These are phyloP conservation scores for Aspergillus terreus DNA, from an alignment of 2,329 filamentous ascomycete species.

Conservation along the genomic window DNA sequence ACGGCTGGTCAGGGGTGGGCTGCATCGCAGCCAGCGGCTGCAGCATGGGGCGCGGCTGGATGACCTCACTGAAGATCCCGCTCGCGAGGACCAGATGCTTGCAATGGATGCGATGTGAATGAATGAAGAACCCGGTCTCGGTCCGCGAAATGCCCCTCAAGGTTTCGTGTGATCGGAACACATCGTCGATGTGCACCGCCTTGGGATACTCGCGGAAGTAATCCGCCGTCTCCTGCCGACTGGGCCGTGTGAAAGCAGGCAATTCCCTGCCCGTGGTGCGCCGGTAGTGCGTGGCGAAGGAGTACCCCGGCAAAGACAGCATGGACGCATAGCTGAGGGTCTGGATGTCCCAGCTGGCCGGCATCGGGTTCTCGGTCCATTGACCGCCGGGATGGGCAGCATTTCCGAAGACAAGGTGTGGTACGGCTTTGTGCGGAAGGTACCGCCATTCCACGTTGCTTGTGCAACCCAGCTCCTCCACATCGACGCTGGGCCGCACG, in stretches of 20 bases:
- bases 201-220: slow-evolving; percentile 55
- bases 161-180: slow-evolving; percentile 42
- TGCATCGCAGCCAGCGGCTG: slow-evolving; percentile 41
- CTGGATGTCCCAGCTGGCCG: slow-evolving; percentile 54
- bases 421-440: slow-evolving; percentile 48
- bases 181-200: slow-evolving; percentile 49
- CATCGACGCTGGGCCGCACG: slow-evolving; percentile 56
- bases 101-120: slow-evolving; percentile 51
- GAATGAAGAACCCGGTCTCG: slow-evolving; percentile 47
- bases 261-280: slow-evolving; percentile 38
- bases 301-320: slow-evolving; percentile 58
- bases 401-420: slow-evolving; percentile 54
- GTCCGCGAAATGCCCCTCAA: slow-evolving; percentile 44
- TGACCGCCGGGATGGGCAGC: slow-evolving; percentile 53
- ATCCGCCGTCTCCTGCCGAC: slow-evolving; percentile 51
- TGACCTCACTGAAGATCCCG: slow-evolving; percentile 55
- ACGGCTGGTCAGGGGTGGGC: slow-evolving; percentile 30
- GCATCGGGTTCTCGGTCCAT: slow-evolving; percentile 54
- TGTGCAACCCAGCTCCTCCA: slow-evolving; percentile 48
- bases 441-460: slow-evolving; percentile 55
- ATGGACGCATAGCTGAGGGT: slow-evolving; percentile 61
- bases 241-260: slow-evolving; percentile 54
- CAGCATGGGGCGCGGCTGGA: slow-evolving; percentile 50
- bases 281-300: slow-evolving; percentile 52
- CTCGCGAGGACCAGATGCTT: slow-evolving; percentile 57